A percentile compares a stretch with the other conserved stretches of the same genome.
phyloP scores from a whole-genome alignment of 2,329 filamentous ascomycete genomes.

The Penicillium sp. region DNA sequence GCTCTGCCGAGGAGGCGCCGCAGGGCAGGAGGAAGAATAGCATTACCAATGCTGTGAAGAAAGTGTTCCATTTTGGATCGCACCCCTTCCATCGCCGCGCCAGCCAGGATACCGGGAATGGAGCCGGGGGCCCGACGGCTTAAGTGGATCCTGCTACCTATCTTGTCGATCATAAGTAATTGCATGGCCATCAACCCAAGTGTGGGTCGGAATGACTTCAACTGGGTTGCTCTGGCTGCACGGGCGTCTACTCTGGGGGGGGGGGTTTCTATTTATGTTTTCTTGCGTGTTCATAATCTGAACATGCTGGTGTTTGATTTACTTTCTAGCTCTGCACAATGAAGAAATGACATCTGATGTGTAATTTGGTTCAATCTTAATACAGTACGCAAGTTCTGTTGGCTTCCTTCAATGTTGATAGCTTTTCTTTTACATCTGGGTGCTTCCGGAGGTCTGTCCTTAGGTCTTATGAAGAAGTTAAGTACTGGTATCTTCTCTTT shows the following conservation, averaged over 20 bases:
- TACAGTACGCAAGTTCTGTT: background rate
- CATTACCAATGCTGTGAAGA: conserved; percentile 43
- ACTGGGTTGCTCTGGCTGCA: background rate
- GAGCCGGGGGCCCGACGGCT: conserved; percentile 2
- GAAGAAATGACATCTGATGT: conserved; percentile 2
- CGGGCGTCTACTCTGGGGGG: conserved; percentile 5
- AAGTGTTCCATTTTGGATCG: conserved; percentile 39
- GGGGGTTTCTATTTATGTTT: conserved; percentile 1
- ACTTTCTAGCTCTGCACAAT: conserved; percentile 1
- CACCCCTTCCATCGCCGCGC: conserved; percentile 42
- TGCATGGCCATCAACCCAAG: conserved; percentile 3
- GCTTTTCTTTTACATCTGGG: background rate
- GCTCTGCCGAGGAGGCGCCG: conserved; percentile 14
- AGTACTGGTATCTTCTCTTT: too few species aligned
- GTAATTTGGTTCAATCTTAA: background rate
- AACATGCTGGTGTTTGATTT: conserved; percentile 6
- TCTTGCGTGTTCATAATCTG: conserved; percentile 8
- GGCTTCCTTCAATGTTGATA: background rate
- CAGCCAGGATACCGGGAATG: conserved; percentile 16
- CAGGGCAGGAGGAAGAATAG: conserved; percentile 33
- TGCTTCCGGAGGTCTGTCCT: too few species aligned
- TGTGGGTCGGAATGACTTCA: background rate
- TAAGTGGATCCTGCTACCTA: background rate
- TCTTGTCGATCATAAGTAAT: conserved; percentile 1
- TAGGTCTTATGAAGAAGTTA: too few species aligned